Evolutionary conservation across 225 moss, liverwort and hornwort species (phyloP).

Genomic region (Ulota crispa): DNA sequence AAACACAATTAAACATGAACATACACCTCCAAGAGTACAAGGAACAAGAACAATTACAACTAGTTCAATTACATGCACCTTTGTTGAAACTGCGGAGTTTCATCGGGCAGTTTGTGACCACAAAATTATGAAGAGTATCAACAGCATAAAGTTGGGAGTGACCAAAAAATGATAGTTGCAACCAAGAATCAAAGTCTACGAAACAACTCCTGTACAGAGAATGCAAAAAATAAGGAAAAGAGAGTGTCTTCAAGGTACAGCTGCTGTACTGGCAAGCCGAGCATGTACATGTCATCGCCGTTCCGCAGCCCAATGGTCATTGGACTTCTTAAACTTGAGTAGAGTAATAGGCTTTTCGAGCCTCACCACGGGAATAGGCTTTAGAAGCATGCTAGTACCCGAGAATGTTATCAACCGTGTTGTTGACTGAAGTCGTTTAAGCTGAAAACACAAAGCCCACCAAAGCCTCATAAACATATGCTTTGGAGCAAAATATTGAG

Average conservation of each 20-base stretch:
- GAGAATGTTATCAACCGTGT: slow-evolving; percentile 81
- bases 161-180: slow-evolving; percentile 39
- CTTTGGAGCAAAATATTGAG: not conserved
- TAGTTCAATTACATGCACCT: slow-evolving; percentile 6
- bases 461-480: not conserved
- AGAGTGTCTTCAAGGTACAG: slow-evolving; percentile 13
- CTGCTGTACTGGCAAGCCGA: slow-evolving; percentile 16
- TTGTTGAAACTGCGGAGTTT: slow-evolving; percentile 16
- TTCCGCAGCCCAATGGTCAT: slow-evolving; percentile 39
- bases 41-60: not conserved
- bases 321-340: slow-evolving; percentile 31
- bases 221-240: slow-evolving; percentile 6
- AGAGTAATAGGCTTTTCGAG: slow-evolving; percentile 36
- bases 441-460: slow-evolving; percentile 53
- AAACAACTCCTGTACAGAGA: slow-evolving; percentile 35
- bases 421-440: slow-evolving; percentile 60
- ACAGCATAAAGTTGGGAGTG: slow-evolving; percentile 7
- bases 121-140: not conserved
- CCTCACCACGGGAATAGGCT: slow-evolving; percentile 50
- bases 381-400: slow-evolving; percentile 72
- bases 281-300: slow-evolving; percentile 26
- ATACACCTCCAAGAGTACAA: not conserved
- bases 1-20: not conserved
- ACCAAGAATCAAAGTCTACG: slow-evolving; percentile 19
- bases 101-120: slow-evolving; percentile 4